Base-by-base conservation (phyloP, 2,329 filamentous ascomycete species). In the Talaromyces sp. region DNA sequence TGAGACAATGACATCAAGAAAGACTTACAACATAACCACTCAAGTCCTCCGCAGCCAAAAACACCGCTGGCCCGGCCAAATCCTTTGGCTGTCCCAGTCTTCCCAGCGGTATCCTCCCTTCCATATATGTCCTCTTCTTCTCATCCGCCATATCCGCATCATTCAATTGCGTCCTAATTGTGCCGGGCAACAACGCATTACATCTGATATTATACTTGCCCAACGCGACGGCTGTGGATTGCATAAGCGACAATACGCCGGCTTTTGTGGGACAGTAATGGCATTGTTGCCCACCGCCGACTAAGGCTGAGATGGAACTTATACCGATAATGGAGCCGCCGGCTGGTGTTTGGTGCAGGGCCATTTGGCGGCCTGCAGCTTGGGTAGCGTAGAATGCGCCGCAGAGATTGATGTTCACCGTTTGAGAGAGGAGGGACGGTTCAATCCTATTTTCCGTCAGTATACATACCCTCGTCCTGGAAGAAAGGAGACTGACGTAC, bases 231-330 rank as follows among this genome's bases (percentile, higher is more conserved):
- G 92, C 92, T 40, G 86, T 87, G 67, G 88, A 91, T 79, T 96
- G 92, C 85, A 96, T 95, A 50, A 96, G 81, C 54, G 86, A 90
- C 40, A 91, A 73, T 2, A 96, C 83, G 2, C 91, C 92, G 0
- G 92, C 91, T 76, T 96, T 96, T 16, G 92, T 96, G 9, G 92
- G 90, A 16, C 92, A 96, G 77, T 96, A 96, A 73, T 96, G 92
- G 28, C 86, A 88, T 78, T 96, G 92, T 54, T 83, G 80, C 0
- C 88, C 90, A 48, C 91, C 92, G 40, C 92, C 92, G 1, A 79
- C 76, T 2, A 78, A 71, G 4, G 76, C 72, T 2, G 75, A 76
- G 60, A 79, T 78, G 5, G 75, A 74, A 55, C 73, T 76, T 16
- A 79, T 73, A 1, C 75, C 77, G 40, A 79, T 93, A 70, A 96